Conservation (phyloP, 2,329 filamentous ascomycete species). For the Arachnopeziza araneosa region DNA sequence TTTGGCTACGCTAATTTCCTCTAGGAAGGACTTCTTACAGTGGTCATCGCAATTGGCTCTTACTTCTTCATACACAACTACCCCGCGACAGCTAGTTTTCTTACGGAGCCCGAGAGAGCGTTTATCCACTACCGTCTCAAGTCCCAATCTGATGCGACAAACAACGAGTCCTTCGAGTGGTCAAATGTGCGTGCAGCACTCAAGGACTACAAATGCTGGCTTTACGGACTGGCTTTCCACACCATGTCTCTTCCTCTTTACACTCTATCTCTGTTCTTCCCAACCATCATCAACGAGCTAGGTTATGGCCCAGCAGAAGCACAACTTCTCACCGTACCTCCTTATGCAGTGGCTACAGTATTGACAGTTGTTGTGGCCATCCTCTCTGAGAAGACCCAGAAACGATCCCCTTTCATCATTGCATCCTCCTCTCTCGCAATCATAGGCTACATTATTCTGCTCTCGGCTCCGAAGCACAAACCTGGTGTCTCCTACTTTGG, state of each 20-base stretch:
- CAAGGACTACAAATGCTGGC: constrained; percentile 64
- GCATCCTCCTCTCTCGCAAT: constrained; percentile 49
- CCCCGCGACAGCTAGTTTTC: constrained; percentile 47
- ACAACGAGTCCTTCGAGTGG: constrained; percentile 66
- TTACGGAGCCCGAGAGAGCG: constrained; percentile 40
- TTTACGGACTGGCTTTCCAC: constrained; percentile 67
- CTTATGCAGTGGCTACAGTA: constrained; percentile 48
- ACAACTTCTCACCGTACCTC: constrained; percentile 42
- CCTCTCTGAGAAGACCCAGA: constrained; percentile 51
- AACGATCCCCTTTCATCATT: constrained; percentile 59
- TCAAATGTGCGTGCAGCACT: constrained; percentile 56
- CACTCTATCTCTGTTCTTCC: constrained; percentile 34
- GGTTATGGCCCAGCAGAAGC: constrained; percentile 49
- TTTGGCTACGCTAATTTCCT: not conserved
- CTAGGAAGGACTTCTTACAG: constrained; percentile 49
- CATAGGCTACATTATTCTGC: constrained; percentile 57
- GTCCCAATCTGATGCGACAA: constrained; percentile 63
- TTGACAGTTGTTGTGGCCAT: constrained; percentile 48
- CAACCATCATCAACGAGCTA: constrained; percentile 39
- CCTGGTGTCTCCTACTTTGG: constrained; percentile 55
- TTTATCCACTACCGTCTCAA: constrained; percentile 52
- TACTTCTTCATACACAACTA: constrained; percentile 36
- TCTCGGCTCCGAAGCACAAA: constrained; percentile 40
- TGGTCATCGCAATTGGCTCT: constrained; percentile 42
- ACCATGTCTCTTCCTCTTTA: constrained; percentile 59